Base-by-base conservation (phyloP, 495 filamentous ascomycete genomes). In the Echria macrotheca region DNA sequence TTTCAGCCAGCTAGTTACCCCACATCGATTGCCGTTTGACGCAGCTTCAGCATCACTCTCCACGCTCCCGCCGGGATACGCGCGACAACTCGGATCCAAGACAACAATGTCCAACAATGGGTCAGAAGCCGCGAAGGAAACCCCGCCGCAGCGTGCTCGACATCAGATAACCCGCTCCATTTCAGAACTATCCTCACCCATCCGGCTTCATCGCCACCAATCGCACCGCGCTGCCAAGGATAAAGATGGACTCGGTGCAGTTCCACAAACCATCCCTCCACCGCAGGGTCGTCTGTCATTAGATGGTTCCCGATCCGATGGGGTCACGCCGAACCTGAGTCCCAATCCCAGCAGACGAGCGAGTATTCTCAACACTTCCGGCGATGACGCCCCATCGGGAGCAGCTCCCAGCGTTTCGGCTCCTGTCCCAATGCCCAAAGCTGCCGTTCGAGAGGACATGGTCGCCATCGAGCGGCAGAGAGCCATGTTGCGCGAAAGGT, bases 131-230 rank as follows among this genome's bases (percentile, higher is more conserved):
- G 18, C 53, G 15, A 64, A 57, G 41, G 38, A 60, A 15, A 56
- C 63, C 39, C 67, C 69, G 19, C 63, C 69, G 40, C 61, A 65
- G 22, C 70, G 67, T 37, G 67, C 71, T 32, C 65, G 69, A 36
- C 75, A 79, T 50, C 68, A 72, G 48, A 64, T 75, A 36, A 67
- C 64, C 42, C 69, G 71, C 9, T 77, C 74, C 26, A 72, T 76
- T 40, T 67, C 69, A 41, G 74, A 80, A 50, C 55, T 74, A 40
- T 72, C 75, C 25, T 66, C 69, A 25, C 64, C 74, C n/a, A 64
- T 73, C 53, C 69, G 67, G 47, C 61, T 67, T 29, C 66, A 68
- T 45, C 70, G 72, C 35, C 69, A 71, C 54, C 64, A 70, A 50
- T 59, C 66, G 39, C 25, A 69, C 57, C 44, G 63, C 46, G 53